Conservation (phyloP, 1,284 basidiomycete species). For the Vanrija pseudolonga region DNA sequence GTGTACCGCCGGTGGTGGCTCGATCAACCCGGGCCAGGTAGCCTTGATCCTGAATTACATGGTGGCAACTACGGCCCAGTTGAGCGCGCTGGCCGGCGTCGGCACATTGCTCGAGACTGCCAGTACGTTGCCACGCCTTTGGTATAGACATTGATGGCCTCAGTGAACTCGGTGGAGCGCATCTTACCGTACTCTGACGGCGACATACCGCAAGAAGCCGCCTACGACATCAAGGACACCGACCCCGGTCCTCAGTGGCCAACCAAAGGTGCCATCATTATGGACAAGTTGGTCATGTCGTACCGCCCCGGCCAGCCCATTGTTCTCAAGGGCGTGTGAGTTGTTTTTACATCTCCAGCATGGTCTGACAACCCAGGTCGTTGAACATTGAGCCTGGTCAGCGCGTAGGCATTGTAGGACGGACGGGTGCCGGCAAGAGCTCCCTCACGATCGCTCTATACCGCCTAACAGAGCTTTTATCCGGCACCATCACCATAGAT, state of each 20-base stretch:
- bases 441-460: constrained; percentile 55
- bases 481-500: constrained; percentile 50
- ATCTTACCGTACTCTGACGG: constrained; percentile 61
- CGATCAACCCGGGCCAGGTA: constrained; percentile 62
- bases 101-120: no score
- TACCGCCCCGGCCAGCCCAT: constrained; percentile 53
- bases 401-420: constrained; percentile 55
- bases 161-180: constrained; percentile 67
- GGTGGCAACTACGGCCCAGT: constrained; percentile 47
- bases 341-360: neutral
- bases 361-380: constrained; percentile 1
- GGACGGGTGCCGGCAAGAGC: constrained; percentile 57
- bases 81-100: no score
- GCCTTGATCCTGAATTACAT: constrained; percentile 65
- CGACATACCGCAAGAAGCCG: constrained; percentile 59
- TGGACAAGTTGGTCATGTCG: constrained; percentile 46
- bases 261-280: constrained; percentile 29
- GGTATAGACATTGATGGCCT: neutral
- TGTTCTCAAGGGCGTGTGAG: constrained; percentile 53
- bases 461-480: constrained; percentile 49
- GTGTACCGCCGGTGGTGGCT: constrained; percentile 50
- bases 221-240: constrained; percentile 58
- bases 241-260: constrained; percentile 54
- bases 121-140: no score
- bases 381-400: constrained; percentile 45